phyloP scores from a whole-genome alignment of 257 asterid species.

The Agastache rugosa region DNA sequence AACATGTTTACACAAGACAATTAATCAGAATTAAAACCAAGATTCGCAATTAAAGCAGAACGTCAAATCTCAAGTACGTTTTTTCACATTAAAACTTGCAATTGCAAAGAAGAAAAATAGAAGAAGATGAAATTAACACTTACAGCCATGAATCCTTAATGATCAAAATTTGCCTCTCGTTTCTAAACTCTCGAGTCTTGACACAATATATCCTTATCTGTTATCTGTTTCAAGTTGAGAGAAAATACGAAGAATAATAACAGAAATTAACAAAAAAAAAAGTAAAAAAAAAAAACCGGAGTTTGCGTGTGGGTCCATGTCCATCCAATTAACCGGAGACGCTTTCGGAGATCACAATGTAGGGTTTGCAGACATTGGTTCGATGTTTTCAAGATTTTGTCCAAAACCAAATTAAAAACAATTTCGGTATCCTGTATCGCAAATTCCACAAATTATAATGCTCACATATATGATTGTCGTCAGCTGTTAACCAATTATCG shows the following conservation, averaged over 20 bases:
- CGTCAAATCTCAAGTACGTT: no score
- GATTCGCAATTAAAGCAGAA: no score
- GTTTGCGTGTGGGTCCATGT: slow-evolving; percentile 59
- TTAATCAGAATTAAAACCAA: no score
- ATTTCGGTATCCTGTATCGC: neutral
- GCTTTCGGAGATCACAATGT: slow-evolving; percentile 53
- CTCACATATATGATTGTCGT: no score
- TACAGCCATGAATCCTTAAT: slow-evolving; percentile 52
- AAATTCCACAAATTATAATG: no score
- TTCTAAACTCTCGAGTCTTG: neutral
- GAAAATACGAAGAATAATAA: neutral
- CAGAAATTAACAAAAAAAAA: neutral
- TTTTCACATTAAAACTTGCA: no score
- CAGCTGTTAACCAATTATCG: no score
- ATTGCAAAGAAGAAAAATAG: no score
- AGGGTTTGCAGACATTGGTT: slow-evolving; percentile 38
- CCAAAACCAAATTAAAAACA: slow-evolving; percentile 28
- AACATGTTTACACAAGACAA: neutral
- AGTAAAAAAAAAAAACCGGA: slow-evolving; percentile 20
- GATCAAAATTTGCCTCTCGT: neutral
- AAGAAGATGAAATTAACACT: slow-evolving; percentile 34
- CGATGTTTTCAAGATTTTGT: slow-evolving; percentile 45
- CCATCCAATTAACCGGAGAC: neutral
- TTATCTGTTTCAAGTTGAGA: neutral
- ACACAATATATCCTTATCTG: no score